Percentiles rank a stretch among this genome's conserved stretches.
Conservation (phyloP, 352 stramenopile genomes). For the Elongisporangium undulatum region DNA sequence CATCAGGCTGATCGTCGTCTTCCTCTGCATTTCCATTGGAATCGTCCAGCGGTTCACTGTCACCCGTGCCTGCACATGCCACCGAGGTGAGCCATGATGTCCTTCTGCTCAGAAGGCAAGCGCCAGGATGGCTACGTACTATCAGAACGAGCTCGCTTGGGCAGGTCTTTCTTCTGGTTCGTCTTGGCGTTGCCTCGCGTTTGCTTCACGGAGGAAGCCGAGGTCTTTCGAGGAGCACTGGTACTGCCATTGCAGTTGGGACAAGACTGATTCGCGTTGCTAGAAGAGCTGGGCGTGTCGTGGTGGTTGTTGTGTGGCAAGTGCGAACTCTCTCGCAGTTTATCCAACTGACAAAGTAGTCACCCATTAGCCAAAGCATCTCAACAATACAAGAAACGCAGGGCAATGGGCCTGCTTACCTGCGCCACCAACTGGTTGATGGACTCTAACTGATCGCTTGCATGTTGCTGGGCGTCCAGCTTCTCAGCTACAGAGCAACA, state of each 20-base stretch:
- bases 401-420: conserved; percentile 16
- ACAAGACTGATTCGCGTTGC: conserved; percentile 2
- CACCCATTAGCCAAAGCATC: not conserved
- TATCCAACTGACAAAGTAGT: conserved; percentile 36
- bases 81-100: not conserved
- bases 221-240: not conserved
- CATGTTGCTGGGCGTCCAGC: conserved; percentile 66
- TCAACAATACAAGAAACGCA: not conserved
- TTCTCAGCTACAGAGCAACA: conserved; percentile 46
- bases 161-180: not conserved
- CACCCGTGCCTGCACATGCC: not conserved
- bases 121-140: not conserved
- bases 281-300: conserved; percentile 2
- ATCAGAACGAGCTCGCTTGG: not conserved
- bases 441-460: conserved; percentile 72
- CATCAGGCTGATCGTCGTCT: conserved; percentile 10
- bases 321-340: conserved; percentile 39
- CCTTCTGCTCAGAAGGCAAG: not conserved
- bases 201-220: not conserved
- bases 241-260: not conserved
- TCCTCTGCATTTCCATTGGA: conserved; percentile 16
- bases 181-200: not conserved
- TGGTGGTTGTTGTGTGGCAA: not conserved
- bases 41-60: conserved; percentile 9
- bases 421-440: conserved; percentile 80